Evolutionary conservation across 306 rosid genomes (phyloP), one percentile per base, ranked within the genome.

Genomic region (Myrica gale): DNA sequence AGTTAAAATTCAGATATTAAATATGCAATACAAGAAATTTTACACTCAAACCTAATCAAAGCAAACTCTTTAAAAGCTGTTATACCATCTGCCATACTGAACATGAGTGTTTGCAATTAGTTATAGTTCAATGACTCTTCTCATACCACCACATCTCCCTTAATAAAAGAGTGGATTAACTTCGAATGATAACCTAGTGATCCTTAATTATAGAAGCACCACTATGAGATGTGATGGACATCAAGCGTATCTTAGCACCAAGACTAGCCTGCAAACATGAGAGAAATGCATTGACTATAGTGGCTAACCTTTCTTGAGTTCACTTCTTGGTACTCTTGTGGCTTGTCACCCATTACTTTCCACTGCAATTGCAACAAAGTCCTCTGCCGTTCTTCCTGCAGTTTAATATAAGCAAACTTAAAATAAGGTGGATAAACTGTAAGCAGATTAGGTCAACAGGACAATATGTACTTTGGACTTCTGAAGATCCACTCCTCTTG

Each of bases 341-440:
- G 89, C 73, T 90, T 89, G 87, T 92, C 90, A 51, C 96, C 82
- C 98, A 96, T 95, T 83, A 92, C 98, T 86, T 85, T 90, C 99
- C 98, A 96, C 86, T 90, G 97, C 92, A 96, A 76, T 80, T 96
- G 93, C 89, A 96, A 82, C 78, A 96, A 85, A 72, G 98, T 92
- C 83, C 90, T 90, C 86, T 96, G 98, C 86, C 89, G 87, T 68
- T 96, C 97, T 90, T 96, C 99, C 99, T 89, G 85, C 75, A 75
- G 81, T 72, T 77, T 47, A 62, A 69, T 68, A 85, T 60, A 13
- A 72, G 43, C 41, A 50, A 61, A 62, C 42, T 72, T 68, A 62
- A n/a, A 51, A 50, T 39, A 84, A 72, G 50, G 61, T 60, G 32
- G 41, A 4, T 3, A 44, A n/a, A 72, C 63, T 44, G 62, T 41